Evolutionary conservation across 1,284 basidiomycete genomes (phyloP), one percentile per base, ranked within the genome.

Genomic region (Mycena citricolor): DNA sequence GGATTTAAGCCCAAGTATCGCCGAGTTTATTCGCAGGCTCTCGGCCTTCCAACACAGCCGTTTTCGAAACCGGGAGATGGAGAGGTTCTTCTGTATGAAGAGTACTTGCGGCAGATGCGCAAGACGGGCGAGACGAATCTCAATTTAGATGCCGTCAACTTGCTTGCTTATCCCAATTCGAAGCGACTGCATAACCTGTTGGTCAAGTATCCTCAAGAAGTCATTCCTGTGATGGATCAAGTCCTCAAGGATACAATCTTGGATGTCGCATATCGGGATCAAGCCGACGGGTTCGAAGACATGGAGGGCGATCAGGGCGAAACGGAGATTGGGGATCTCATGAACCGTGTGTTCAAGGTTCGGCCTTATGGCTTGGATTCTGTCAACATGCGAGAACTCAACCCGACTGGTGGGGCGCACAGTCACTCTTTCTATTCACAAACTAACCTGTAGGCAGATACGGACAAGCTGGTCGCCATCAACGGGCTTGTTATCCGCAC

Each of bases 401-500:
- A 95, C 63, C 93, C 93, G 12, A 81, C 78, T 54, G 92, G 90
- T 91, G 60, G 54, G 76, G 66, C 11, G 30, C 32, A 28, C 28
- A 26, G 2, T 29, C 42, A 23, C 30, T 32, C 17, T 19, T n/a
- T 22, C 31, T 23, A 45, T 33, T 13, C 31, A 26, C 32, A 25
- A 20, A 52, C 16, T 47, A 49, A 45, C 35, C 39, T 19, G 19
- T 8, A n/a, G 40, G 19, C 47, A 94, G 94, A 97, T 60, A 97
- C 94, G 52, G 94, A 97, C 74, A 95, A 97, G 66, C 83, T 99
- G 28, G 89, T 97, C 20, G 87, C 84, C 39, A 86, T 99, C 68
- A 97, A 95, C 62, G 95, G 97, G 40, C 81, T 99, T 5, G 94
- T 99, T 54, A 99, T 99, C 56, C 90, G 97, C 30, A 91, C 94